A percentile compares a stretch with the other conserved stretches of the same genome.
Evolutionary conservation across 129 eudicot species (phyloP).

Genomic region (Tanacetum coccineum): DNA sequence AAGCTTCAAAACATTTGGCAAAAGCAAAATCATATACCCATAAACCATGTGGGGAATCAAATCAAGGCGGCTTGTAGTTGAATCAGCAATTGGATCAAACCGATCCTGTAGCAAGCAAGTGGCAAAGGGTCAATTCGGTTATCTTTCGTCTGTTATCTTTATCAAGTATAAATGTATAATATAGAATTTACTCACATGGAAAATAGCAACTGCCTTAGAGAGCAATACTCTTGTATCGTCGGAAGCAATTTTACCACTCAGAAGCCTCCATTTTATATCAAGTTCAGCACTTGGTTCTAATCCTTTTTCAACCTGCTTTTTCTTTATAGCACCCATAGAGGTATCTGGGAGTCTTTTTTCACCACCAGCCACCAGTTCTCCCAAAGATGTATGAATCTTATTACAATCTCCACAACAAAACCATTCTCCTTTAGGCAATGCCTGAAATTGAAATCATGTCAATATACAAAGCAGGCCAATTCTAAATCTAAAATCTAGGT

Average conservation of each 20-base stretch:
- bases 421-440: constrained; percentile 73
- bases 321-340: constrained; percentile 39
- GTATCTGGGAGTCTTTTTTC: constrained; percentile 54
- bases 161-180: no score
- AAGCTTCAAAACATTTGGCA: not conserved
- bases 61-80: constrained; percentile 55
- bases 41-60: constrained; percentile 79
- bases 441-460: constrained; percentile 37
- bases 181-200: constrained; percentile 59
- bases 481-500: no score
- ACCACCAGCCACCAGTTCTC: constrained; percentile 47
- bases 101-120: constrained; percentile 45
- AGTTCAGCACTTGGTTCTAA: constrained; percentile 34
- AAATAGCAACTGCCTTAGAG: constrained; percentile 75
- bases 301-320: constrained; percentile 46
- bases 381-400: constrained; percentile 43
- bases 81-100: constrained; percentile 74
- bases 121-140: not conserved
- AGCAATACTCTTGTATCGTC: constrained; percentile 58
- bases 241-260: constrained; percentile 58
- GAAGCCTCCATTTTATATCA: constrained; percentile 79
- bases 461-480: not conserved
- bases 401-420: constrained; percentile 64
- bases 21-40: constrained; percentile 41
- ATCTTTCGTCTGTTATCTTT: no score